phyloP scores from a whole-genome alignment of 78 protist genomes.

The Andalucia godoyi region DNA sequence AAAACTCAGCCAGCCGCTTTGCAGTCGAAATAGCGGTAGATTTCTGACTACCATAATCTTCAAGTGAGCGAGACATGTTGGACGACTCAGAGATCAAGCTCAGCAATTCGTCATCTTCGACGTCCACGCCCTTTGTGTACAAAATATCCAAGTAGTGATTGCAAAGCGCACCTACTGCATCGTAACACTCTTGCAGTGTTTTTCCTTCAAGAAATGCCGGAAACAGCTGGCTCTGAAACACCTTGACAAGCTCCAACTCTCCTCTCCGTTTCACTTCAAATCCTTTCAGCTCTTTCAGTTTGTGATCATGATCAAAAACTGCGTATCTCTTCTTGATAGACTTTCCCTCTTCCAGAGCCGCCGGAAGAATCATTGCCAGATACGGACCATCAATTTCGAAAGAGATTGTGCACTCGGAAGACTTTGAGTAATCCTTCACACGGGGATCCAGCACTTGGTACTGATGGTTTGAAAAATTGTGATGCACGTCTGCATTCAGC shows the following conservation, averaged over 20 bases:
- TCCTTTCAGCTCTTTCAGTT: slow-evolving; percentile 94
- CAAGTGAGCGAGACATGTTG: slow-evolving; percentile 71
- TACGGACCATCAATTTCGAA: slow-evolving; percentile 99
- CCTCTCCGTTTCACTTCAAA: slow-evolving; percentile 98
- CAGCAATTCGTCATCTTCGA: slow-evolving; percentile 72
- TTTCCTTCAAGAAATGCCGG: slow-evolving; percentile 53
- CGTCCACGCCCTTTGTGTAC: slow-evolving; percentile 45
- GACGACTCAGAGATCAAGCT: slow-evolving; percentile 69
- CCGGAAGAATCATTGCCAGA: slow-evolving; percentile 92
- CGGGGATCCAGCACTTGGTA: slow-evolving; percentile 63
- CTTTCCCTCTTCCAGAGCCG: slow-evolving; percentile 89
- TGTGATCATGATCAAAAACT: slow-evolving; percentile 85
- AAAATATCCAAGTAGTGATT: slow-evolving; percentile 83
- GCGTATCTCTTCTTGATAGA: slow-evolving; percentile 83
- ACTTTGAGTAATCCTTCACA: not conserved
- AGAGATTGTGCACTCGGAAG: slow-evolving; percentile 78
- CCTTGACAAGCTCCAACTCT: slow-evolving; percentile 91
- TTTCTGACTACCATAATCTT: slow-evolving; percentile 59
- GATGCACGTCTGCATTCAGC: slow-evolving; percentile 75
- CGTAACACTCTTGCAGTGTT: slow-evolving; percentile 72
- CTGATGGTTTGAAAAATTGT: slow-evolving; percentile 85
- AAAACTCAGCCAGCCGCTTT: slow-evolving; percentile 66
- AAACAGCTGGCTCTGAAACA: slow-evolving; percentile 85
- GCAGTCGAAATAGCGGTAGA: slow-evolving; percentile 22
- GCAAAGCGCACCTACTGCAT: slow-evolving; percentile 69